Evolutionary conservation across 192 early-diverging fungal species (phyloP).

Genomic region (Podila horticola): DNA sequence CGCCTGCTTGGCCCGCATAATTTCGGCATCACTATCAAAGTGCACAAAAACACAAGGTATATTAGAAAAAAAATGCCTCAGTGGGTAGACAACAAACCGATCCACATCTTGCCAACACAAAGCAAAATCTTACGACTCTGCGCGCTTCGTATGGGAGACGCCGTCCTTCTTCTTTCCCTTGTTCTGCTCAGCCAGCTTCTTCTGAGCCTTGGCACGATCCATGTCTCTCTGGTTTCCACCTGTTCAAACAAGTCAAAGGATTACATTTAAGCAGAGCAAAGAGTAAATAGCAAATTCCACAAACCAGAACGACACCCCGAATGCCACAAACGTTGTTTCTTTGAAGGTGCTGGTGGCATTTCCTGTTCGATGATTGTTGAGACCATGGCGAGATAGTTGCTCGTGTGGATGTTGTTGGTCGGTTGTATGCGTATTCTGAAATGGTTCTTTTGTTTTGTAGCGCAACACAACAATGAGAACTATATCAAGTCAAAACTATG

Average conservation of each 20-base stretch:
- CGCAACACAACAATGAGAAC: not conserved
- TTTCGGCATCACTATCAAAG: not conserved
- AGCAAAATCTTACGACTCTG: constrained; percentile 18
- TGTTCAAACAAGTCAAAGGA: constrained; percentile 6
- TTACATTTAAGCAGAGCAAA: not conserved
- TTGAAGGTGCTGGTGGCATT: no score
- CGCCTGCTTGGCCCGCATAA: constrained; percentile 1
- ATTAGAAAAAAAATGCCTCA: not conserved
- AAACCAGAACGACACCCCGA: not conserved
- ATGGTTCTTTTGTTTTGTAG: not conserved
- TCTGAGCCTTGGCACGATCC: constrained; percentile 50
- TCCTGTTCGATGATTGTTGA: no score
- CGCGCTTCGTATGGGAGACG: constrained; percentile 30
- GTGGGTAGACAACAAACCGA: not conserved
- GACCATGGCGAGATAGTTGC: no score
- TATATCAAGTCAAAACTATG: not conserved
- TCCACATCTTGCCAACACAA: not conserved
- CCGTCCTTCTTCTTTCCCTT: constrained; percentile 37
- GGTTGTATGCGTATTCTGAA: not conserved
- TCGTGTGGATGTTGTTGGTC: no score
- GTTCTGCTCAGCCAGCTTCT: constrained; percentile 35
- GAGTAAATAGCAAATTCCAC: constrained; percentile 1
- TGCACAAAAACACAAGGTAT: not conserved
- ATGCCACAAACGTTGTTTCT: not conserved
- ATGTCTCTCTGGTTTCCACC: constrained; percentile 49